Conservation (phyloP, 768 basidiomycete species). For the Daedaleopsis nitida region DNA sequence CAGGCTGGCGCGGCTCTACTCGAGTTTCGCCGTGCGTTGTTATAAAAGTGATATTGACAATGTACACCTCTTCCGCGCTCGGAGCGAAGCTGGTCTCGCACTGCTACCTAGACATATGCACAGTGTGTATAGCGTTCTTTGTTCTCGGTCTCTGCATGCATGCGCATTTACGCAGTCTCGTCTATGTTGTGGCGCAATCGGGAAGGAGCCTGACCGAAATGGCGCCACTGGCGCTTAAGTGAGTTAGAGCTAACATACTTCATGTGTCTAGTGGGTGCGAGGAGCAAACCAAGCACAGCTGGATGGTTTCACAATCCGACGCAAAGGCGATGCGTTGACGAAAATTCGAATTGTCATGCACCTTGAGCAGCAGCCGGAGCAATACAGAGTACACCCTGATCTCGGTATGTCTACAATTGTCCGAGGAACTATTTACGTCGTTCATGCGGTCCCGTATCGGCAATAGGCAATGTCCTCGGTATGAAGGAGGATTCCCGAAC, state of each 20-base stretch:
- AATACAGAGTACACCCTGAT: conserved; percentile 77
- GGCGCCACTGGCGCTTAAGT: background rate
- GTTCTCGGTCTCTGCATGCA: too few species aligned
- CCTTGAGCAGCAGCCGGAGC: conserved; percentile 84
- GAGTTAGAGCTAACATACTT: background rate
- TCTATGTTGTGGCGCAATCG: too few species aligned
- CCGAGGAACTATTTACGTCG: background rate
- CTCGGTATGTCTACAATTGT: conserved; percentile 48
- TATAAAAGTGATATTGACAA: too few species aligned
- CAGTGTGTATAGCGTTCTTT: too few species aligned
- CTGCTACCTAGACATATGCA: too few species aligned
- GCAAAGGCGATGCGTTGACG: conserved; percentile 78
- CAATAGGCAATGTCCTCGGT: conserved; percentile 62
- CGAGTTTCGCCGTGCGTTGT: too few species aligned
- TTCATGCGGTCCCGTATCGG: background rate
- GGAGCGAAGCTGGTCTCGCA: too few species aligned
- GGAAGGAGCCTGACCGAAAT: background rate
- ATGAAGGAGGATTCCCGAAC: conserved; percentile 85
- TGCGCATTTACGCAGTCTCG: too few species aligned
- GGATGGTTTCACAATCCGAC: conserved; percentile 85
- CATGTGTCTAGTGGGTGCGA: conserved; percentile 59
- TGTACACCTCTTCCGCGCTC: too few species aligned
- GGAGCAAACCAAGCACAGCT: conserved; percentile 58
- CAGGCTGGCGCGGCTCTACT: too few species aligned
- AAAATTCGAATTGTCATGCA: conserved; percentile 84